Base-by-base conservation (phyloP, 2,329 filamentous ascomycete species). In the Penicillium sp. region DNA sequence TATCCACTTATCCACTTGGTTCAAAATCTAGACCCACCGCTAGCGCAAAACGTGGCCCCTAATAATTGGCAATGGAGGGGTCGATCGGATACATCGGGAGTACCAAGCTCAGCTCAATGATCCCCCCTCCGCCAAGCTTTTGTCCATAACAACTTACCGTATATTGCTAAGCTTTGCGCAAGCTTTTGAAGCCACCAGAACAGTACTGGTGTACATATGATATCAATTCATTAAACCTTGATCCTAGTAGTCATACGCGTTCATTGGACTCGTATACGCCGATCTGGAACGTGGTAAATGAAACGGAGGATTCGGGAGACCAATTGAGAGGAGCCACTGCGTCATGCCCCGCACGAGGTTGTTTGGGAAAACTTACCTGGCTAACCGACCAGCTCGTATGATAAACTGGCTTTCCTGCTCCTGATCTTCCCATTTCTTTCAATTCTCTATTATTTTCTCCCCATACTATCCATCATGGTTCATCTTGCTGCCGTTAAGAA, bases 401-500 rank as follows among this genome's bases (percentile, higher is more conserved):
- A 33, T 33, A 33, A 33, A 33, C 14, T 37, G 6, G 7, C 33
- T n/a, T 53, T 37, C 9, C 50, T 29, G 27, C 29, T 37, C 29
- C 37, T 22, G 24, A 26, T 13, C 31, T 14, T 13, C 22, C 13
- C 48, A 27, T 31, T 24, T 33, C 27, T 33, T 24, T 51, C 16
- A 39, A 14, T 7, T 19, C 26, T 52, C 9, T 11, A 22, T 11
- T 22, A 19, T 49, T 43, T 53, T 39, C 11, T 42, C 33, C 43
- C 19, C 3, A 35, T 52, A 13, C 27, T 29, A 29, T 29, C 10
- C 24, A 72, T 59, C n/a, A 78, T 79, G 76, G 76, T 78, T 42
- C 75, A 78, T 65, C 71, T 79, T 50, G 70, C 74, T 27, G 59
- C 65, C 37, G 71, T 79, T 52, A 71, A 72, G 54, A 72, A 70